Evolutionary conservation across 1,284 basidiomycete genomes (phyloP), one percentile per base, ranked within the genome.

Genomic region (Malassezia cuniculi): DNA sequence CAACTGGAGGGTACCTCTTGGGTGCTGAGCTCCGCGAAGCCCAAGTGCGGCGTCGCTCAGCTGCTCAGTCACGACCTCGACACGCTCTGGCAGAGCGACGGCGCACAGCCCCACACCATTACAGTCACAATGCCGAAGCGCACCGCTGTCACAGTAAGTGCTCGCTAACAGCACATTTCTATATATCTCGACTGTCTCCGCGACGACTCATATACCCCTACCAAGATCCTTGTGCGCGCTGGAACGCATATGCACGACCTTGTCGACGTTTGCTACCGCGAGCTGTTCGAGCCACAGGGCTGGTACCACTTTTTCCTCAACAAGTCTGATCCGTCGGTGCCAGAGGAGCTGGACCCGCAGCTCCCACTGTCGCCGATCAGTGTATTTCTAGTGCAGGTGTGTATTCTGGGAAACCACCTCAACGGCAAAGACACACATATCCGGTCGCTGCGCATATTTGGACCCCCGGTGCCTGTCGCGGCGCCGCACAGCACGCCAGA

Each of bases 391-490:
- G 69, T 99, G 4, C 87, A 95, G 60, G 74, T 97, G 21, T 80
- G 89, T 44, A 78, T 99, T 38, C 73, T 87, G 15, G 80, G 82
- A 15, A 97, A 97, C 63, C 87, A 97, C 62, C 81, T 93, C 75
- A 94, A 90, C 55, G 93, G 93, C 3, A 97, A 97, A 68, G 93
- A 99, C 69, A 97, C 93, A 7, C 93, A 97, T 69, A 82, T 97
- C 11, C 78, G 93, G 14, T 85, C 87, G 1, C 69, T 97, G 28
- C 78, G 76, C 36, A 76, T 95, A 16, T 78, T 86, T 46, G 90
- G 87, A 0, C 82, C 86, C 16, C 41, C 41, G 21, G 25, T 26
- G n/a, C n/a, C n/a, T n/a, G n/a, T n/a, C n/a, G n/a, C n/a, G n/a
- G n/a, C n/a, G n/a, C n/a, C n/a, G n/a, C n/a, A n/a, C n/a, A n/a